Conservation (phyloP, 352 stramenopile species). For the Globisporangium carolinianum region DNA sequence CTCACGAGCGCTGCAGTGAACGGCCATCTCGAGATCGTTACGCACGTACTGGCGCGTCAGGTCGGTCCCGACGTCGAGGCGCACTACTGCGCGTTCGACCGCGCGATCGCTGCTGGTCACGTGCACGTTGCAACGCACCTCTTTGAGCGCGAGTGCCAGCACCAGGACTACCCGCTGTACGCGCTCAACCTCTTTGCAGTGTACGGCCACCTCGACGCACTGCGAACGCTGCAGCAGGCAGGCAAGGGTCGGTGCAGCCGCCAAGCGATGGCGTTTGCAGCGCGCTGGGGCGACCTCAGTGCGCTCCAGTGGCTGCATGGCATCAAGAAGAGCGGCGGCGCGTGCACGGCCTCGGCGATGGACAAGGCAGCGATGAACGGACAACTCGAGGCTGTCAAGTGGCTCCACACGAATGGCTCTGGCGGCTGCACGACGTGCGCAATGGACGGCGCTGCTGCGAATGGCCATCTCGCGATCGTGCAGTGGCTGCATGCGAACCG, state of each 20-base stretch:
- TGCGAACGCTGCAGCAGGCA: neutral
- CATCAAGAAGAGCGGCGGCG: no score
- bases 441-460: neutral
- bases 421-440: neutral
- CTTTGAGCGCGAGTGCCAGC: neutral
- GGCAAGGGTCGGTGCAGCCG: neutral
- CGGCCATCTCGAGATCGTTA: no score
- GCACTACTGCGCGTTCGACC: no score
- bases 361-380: neutral
- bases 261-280: neutral
- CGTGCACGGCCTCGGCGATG: neutral
- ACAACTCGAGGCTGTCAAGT: conserved; percentile 2
- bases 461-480: no score
- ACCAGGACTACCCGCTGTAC: neutral
- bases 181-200: neutral
- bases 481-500: no score
- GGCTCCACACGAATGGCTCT: neutral
- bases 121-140: neutral
- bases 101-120: neutral
- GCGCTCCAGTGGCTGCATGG: no score
- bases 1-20: no score
- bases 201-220: neutral
- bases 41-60: no score
- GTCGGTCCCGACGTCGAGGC: no score
- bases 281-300: no score